Evolutionary conservation across 2,329 filamentous ascomycete genomes (phyloP).

Genomic region (Penicillium sp.): DNA sequence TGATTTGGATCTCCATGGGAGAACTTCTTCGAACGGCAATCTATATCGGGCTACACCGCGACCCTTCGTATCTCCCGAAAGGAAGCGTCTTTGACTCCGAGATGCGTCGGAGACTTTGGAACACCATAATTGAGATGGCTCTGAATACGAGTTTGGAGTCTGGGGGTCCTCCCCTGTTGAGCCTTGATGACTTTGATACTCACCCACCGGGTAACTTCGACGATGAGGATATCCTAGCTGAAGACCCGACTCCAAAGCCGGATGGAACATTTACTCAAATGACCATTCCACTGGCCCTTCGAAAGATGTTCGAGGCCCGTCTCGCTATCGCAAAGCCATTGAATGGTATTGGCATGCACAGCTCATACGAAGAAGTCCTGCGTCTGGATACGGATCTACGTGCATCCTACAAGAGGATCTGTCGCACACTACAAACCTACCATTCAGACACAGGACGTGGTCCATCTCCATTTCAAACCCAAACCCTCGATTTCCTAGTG

Average conservation of each 20-base stretch:
- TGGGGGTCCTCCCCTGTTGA: slow-evolving; percentile 38
- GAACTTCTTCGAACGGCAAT: slow-evolving; percentile 40
- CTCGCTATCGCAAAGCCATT: slow-evolving; percentile 34
- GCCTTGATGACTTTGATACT: slow-evolving; percentile 39
- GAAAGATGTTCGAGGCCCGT: slow-evolving; percentile 38
- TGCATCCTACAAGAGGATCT: slow-evolving; percentile 45
- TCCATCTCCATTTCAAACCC: neutral
- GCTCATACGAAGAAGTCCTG: slow-evolving; percentile 26
- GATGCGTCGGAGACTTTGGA: slow-evolving; percentile 33
- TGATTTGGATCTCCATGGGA: slow-evolving; percentile 42
- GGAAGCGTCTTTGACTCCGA: slow-evolving; percentile 21
- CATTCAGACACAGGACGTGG: neutral
- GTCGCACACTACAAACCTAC: slow-evolving; percentile 26
- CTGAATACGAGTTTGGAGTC: slow-evolving; percentile 39
- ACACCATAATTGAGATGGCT: slow-evolving; percentile 37
- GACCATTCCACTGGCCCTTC: slow-evolving; percentile 38
- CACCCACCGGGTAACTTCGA: slow-evolving; percentile 41
- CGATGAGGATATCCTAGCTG: slow-evolving; percentile 38
- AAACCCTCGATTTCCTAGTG: slow-evolving; percentile 29
- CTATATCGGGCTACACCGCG: slow-evolving; percentile 43
- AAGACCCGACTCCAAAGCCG: slow-evolving; percentile 29
- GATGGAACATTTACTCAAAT: slow-evolving; percentile 33
- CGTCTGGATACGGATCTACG: slow-evolving; percentile 47
- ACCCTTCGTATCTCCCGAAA: slow-evolving; percentile 35
- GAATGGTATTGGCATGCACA: slow-evolving; percentile 24